A percentile compares a stretch with the other conserved stretches of the same genome.
Evolutionary conservation across 2,329 filamentous ascomycete species (phyloP).

Genomic region (Colletotrichum neosansevieriae): DNA sequence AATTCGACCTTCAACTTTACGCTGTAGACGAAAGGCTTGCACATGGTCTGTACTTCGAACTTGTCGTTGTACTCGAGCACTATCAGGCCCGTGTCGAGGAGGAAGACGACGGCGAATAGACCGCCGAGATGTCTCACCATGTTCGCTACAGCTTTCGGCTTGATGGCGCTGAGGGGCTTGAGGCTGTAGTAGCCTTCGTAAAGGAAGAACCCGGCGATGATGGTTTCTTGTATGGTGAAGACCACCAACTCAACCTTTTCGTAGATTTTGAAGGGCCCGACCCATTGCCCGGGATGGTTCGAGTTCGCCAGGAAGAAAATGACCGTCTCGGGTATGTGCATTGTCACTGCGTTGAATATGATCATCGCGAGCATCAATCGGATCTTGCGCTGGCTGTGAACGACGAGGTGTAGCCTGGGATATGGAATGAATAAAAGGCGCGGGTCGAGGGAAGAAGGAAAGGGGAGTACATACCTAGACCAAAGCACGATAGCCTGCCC

Average conservation of each 20-base stretch:
- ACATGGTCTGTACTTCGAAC: conserved; percentile 42
- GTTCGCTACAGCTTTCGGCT: conserved; percentile 18
- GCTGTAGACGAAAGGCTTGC: conserved; percentile 47
- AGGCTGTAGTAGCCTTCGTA: conserved; percentile 61
- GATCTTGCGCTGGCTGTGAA: conserved; percentile 62
- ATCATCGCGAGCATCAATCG: conserved; percentile 68
- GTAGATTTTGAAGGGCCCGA: conserved; percentile 51
- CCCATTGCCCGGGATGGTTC: conserved; percentile 48
- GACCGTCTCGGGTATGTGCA: conserved; percentile 66
- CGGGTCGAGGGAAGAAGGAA: too few species aligned
- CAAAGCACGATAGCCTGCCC: conserved; percentile 73
- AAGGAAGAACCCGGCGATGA: conserved; percentile 67
- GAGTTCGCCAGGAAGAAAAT: conserved; percentile 66
- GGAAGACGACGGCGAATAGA: conserved; percentile 52
- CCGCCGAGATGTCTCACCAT: conserved; percentile 53
- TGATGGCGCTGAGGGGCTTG: conserved; percentile 24
- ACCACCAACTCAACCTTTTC: conserved; percentile 68
- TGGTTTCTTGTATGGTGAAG: conserved; percentile 67
- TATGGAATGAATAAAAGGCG: too few species aligned
- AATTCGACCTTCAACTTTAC: conserved; percentile 54
- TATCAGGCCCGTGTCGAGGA: conserved; percentile 49
- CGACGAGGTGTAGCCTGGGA: conserved; percentile 66
- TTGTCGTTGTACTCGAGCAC: conserved; percentile 41
- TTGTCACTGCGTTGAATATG: conserved; percentile 62
- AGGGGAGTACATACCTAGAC: conserved; percentile 51